Percentiles rank a stretch among this genome's conserved stretches.
Conservation (phyloP, 2,329 filamentous ascomycete genomes). For the Mycogone perniciosa region DNA sequence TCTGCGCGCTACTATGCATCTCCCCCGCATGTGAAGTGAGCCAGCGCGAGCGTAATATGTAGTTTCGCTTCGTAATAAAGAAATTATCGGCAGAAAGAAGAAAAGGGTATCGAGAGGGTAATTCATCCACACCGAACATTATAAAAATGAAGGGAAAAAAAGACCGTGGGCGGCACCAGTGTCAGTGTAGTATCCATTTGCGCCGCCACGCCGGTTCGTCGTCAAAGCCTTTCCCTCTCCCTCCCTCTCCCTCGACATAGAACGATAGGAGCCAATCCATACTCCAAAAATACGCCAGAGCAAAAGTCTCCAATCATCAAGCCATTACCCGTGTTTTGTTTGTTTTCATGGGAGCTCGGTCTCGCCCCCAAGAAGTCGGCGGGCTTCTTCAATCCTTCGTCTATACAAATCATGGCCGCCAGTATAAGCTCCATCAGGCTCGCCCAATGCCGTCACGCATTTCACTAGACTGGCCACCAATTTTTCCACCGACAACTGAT, state of each 20-base stretch:
- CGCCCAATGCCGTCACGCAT: conserved; percentile 52
- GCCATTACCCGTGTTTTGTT: not conserved
- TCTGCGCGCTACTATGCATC: no score
- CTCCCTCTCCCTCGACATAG: not conserved
- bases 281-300: not conserved
- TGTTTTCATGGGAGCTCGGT: conserved; percentile 8
- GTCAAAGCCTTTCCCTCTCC: not conserved
- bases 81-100: conserved; percentile 8
- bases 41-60: not conserved
- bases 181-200: conserved; percentile 5
- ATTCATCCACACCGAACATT: conserved; percentile 1
- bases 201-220: not conserved
- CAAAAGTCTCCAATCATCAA: not conserved
- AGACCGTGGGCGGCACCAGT: conserved; percentile 2
- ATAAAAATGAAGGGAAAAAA: conserved; percentile 1
- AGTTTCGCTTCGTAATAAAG: not conserved
- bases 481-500: conserved; percentile 54
- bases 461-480: conserved; percentile 54
- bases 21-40: no score
- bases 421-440: conserved; percentile 47
- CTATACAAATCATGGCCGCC: conserved; percentile 61
- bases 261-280: not conserved
- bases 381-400: conserved; percentile 67
- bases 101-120: conserved; percentile 22
- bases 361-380: conserved; percentile 63